A percentile compares a stretch with the other conserved stretches of the same genome.
Evolutionary conservation across 352 stramenopile species (phyloP).

Genomic region (Peronosclerospora sorghi): DNA sequence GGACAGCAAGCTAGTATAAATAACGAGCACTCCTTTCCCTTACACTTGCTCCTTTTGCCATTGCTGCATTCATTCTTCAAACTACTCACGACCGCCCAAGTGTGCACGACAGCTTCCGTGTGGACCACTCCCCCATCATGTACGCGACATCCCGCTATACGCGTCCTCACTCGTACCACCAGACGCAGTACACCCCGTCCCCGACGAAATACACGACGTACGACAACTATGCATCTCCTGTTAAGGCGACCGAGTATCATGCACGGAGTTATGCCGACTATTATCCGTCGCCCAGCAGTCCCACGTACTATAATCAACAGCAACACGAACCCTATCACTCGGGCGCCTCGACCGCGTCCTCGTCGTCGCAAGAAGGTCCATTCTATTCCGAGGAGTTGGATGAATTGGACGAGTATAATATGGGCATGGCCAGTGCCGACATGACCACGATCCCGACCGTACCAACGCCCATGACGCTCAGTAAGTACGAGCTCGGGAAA

Average conservation of each 20-base stretch:
- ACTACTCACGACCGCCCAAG: constrained; percentile 15
- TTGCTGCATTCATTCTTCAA: no score
- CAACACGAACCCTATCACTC: constrained; percentile 62
- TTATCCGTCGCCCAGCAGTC: constrained; percentile 27
- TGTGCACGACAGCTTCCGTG: no score
- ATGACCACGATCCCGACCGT: constrained; percentile 75
- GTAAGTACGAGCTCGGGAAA: constrained; percentile 66
- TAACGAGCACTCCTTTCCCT: no score
- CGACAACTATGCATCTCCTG: constrained; percentile 25
- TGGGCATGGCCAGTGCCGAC: constrained; percentile 36
- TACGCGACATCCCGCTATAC: constrained; percentile 34
- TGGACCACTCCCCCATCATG: background rate
- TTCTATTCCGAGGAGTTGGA: constrained; percentile 71
- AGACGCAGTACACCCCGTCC: constrained; percentile 15
- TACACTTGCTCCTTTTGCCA: no score
- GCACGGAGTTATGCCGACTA: constrained; percentile 28
- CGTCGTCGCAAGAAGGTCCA: constrained; percentile 55
- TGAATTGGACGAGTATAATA: constrained; percentile 54
- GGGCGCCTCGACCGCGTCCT: constrained; percentile 66
- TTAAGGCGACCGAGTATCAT: constrained; percentile 21
- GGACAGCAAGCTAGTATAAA: no score
- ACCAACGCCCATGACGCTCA: constrained; percentile 54
- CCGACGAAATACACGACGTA: constrained; percentile 21
- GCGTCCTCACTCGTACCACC: constrained; percentile 24
- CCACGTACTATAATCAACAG: constrained; percentile 41